Evolutionary conservation across 75 land plant genomes (phyloP).

Genomic region (Ceratopteris richardii): DNA sequence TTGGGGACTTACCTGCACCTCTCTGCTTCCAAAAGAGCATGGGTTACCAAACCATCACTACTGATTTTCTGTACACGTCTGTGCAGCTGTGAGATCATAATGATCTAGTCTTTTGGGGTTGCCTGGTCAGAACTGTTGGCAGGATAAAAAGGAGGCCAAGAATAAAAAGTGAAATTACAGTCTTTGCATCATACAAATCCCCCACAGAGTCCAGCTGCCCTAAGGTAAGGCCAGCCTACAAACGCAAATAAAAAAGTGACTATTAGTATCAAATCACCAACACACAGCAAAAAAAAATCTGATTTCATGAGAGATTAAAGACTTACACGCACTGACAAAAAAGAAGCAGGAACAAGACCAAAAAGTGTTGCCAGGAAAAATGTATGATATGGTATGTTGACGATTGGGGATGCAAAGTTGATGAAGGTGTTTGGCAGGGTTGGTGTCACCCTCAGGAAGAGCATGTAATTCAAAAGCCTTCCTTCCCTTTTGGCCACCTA

Average conservation of each 20-base stretch:
- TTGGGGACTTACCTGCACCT: too few relatives aligned
- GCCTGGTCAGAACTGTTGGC: constrained; percentile 61
- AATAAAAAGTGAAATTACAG: constrained; percentile 66
- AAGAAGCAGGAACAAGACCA: constrained; percentile 87
- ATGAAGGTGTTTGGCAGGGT: constrained; percentile 89
- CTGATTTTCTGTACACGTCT: too few relatives aligned
- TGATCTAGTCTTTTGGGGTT: not conserved
- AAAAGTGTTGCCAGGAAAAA: constrained; percentile 77
- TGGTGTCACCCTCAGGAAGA: constrained; percentile 84
- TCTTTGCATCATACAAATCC: constrained; percentile 71
- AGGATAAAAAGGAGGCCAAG: constrained; percentile 73
- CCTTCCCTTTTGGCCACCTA: constrained; percentile 78
- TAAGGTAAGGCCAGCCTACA: constrained; percentile 74
- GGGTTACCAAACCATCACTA: too few relatives aligned
- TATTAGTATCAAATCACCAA: constrained; percentile 2
- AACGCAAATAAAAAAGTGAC: constrained; percentile 7
- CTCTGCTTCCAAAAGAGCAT: too few relatives aligned
- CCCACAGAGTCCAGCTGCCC: constrained; percentile 63
- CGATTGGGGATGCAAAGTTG: constrained; percentile 91
- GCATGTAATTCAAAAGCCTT: constrained; percentile 83
- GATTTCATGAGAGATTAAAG: not conserved
- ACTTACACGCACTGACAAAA: constrained; percentile 77
- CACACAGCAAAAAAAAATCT: not conserved
- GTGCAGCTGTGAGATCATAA: too few relatives aligned
- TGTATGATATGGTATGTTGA: constrained; percentile 76